Evolutionary conservation across 2,329 filamentous ascomycete species (phyloP).

Genomic region (Penicillium sp.): DNA sequence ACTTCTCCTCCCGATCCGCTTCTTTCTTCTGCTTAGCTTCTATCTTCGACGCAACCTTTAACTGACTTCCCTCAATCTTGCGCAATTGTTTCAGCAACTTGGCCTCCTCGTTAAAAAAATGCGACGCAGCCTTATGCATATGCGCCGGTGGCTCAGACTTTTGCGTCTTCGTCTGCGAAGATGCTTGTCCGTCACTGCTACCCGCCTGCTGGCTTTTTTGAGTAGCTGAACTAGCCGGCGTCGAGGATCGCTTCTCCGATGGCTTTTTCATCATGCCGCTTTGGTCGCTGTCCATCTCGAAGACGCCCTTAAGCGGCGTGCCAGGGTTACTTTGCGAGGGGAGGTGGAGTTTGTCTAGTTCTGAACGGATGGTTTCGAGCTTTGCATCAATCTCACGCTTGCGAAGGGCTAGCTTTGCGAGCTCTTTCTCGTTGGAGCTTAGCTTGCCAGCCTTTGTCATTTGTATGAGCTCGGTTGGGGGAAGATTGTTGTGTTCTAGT

Average conservation of each 20-base stretch:
- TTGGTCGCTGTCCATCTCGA: slow-evolving; percentile 23
- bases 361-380: slow-evolving; percentile 40
- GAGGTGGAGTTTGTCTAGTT: slow-evolving; percentile 36
- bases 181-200: slow-evolving; percentile 22
- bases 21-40: slow-evolving; percentile 43
- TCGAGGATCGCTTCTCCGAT: slow-evolving; percentile 23
- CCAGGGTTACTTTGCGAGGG: slow-evolving; percentile 9
- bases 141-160: slow-evolving; percentile 25
- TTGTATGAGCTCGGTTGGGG: slow-evolving; percentile 30
- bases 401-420: slow-evolving; percentile 47
- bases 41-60: slow-evolving; percentile 46
- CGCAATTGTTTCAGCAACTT: slow-evolving; percentile 44
- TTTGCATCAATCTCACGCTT: slow-evolving; percentile 45
- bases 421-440: slow-evolving; percentile 46
- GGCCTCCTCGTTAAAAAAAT: slow-evolving; percentile 37
- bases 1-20: slow-evolving; percentile 49
- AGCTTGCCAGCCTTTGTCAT: slow-evolving; percentile 36
- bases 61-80: slow-evolving; percentile 48
- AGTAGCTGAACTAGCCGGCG: slow-evolving; percentile 14
- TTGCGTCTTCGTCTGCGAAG: slow-evolving; percentile 8
- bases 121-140: slow-evolving; percentile 34
- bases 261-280: slow-evolving; percentile 23
- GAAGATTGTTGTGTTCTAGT: slow-evolving; percentile 22
- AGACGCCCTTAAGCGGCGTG: slow-evolving; percentile 14
- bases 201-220: slow-evolving; percentile 23